phyloP scores from a whole-genome alignment of 1,284 basidiomycete genomes.

The Coniferiporia weirii region DNA sequence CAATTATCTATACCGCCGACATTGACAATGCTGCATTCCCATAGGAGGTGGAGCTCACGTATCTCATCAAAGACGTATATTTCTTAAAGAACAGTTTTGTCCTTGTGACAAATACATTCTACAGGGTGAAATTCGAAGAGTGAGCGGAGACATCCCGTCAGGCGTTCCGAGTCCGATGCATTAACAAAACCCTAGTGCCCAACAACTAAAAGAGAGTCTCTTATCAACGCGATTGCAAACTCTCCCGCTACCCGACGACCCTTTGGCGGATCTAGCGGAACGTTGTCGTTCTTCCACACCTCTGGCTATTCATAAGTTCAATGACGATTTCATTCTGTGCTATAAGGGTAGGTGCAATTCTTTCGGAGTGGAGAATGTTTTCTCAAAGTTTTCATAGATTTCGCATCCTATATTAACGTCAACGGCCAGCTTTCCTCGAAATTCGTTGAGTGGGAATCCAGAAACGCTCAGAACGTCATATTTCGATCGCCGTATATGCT shows the following conservation, averaged over 20 bases:
- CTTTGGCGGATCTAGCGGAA: not conserved
- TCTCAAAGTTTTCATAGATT: not conserved
- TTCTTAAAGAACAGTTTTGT: slow-evolving; percentile 1
- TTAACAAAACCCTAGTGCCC: not conserved
- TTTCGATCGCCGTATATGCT: slow-evolving; percentile 4
- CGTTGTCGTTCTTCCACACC: slow-evolving; percentile 1
- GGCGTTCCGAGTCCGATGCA: not conserved
- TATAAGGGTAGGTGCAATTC: not conserved
- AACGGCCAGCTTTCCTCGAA: slow-evolving; percentile 2
- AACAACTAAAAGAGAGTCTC: not conserved
- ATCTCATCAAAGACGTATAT: not conserved
- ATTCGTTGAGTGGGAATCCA: slow-evolving; percentile 4
- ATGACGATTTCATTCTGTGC: slow-evolving; percentile 5
- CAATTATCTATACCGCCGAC: not conserved
- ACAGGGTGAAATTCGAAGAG: not conserved
- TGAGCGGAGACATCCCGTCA: not conserved
- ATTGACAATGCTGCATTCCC: not conserved
- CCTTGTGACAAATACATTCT: not conserved
- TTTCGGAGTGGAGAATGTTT: not conserved
- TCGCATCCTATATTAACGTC: slow-evolving; percentile 4
- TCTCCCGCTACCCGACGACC: not conserved
- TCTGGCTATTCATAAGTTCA: not conserved
- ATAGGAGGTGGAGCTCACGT: not conserved
- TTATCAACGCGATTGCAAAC: not conserved
- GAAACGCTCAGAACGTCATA: not conserved